These are phyloP conservation scores for Aureobasidium sp. DNA, from an alignment of 2,329 filamentous ascomycete genomes.

Conservation along the genomic window DNA sequence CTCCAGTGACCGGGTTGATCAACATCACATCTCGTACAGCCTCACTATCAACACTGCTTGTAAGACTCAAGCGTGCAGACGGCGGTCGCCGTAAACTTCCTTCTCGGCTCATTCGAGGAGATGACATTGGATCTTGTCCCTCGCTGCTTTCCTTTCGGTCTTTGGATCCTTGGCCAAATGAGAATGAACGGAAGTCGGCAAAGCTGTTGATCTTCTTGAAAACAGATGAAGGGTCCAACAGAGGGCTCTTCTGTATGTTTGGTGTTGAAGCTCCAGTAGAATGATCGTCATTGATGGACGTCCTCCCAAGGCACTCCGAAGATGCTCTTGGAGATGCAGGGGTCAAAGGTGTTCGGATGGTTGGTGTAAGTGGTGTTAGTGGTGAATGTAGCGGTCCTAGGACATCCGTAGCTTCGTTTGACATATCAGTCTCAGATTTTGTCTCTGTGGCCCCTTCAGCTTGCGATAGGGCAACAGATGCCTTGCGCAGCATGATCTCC, in stretches of 20 bases:
- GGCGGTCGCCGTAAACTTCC: not conserved
- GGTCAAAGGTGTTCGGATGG: not conserved
- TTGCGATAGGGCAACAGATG: not conserved
- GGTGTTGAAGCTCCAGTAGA: not conserved
- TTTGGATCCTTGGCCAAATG: not conserved
- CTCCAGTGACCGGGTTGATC: slow-evolving; percentile 15
- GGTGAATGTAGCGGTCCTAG: slow-evolving; percentile 5
- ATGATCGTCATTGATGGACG: not conserved
- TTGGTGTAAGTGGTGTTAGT: not conserved
- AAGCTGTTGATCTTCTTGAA: not conserved
- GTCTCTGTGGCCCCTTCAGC: not conserved
- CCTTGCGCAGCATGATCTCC: not conserved
- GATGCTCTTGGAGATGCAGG: not conserved
- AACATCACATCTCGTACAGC: slow-evolving; percentile 3
- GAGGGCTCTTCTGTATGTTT: not conserved
- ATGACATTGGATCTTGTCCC: not conserved
- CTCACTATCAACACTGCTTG: not conserved
- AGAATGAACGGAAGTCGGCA: not conserved
- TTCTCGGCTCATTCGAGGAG: not conserved
- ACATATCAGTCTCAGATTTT: not conserved
- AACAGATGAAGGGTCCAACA: not conserved
- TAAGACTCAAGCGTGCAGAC: not conserved
- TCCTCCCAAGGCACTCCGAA: not conserved
- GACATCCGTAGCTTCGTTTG: not conserved
- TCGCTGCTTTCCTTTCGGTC: not conserved